Evolutionary conservation across 805 yeast genomes (phyloP).

Genomic region (Jamesozyma spencerorum): DNA sequence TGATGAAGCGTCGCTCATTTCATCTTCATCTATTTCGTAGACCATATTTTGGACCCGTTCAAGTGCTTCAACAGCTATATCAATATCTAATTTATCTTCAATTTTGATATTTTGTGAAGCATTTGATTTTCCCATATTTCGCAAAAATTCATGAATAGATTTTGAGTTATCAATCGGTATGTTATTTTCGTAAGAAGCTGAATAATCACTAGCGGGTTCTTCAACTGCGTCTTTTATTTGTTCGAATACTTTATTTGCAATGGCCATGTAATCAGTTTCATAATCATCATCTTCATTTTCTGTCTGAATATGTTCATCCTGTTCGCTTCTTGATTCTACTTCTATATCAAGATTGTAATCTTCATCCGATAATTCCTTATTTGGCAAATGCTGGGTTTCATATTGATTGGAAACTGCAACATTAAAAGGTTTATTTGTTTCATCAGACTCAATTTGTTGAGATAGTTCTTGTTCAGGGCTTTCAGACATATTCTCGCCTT

Average conservation of each 20-base stretch:
- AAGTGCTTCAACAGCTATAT: not conserved
- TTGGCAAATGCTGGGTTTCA: too few relatives aligned
- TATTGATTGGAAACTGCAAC: too few relatives aligned
- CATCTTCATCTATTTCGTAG: too few relatives aligned
- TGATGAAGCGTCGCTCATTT: too few relatives aligned
- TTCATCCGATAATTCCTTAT: too few relatives aligned
- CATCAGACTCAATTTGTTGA: too few relatives aligned
- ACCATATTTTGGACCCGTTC: too few relatives aligned
- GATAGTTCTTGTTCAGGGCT: too few relatives aligned
- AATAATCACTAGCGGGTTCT: not conserved
- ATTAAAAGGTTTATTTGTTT: too few relatives aligned
- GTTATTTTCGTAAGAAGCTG: not conserved
- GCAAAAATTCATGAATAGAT: not conserved
- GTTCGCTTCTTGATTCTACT: too few relatives aligned
- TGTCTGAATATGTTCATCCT: not conserved
- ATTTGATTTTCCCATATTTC: not conserved
- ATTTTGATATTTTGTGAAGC: not conserved
- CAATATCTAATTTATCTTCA: not conserved
- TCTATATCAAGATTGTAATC: too few relatives aligned
- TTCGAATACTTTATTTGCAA: conserved; percentile 1
- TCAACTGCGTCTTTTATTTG: not conserved
- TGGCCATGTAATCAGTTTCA: not conserved
- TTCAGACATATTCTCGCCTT: too few relatives aligned
- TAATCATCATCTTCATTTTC: not conserved
- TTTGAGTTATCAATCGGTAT: not conserved